Conservation (phyloP, 164 flowering plant genomes). For the Berberis vulgaris region DNA sequence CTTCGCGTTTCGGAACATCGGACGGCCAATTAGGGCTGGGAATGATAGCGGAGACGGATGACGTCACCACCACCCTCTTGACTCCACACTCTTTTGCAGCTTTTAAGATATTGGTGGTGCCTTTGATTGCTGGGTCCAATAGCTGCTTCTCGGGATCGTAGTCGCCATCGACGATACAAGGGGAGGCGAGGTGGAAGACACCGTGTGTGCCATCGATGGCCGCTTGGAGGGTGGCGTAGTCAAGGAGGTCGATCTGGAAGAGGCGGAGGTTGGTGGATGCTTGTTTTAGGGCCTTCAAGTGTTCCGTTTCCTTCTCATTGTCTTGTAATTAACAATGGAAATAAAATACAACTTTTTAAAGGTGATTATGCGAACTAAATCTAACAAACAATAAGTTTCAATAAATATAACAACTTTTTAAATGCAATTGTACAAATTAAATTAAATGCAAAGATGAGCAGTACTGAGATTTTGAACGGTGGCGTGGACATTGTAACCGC, state of each 20-base stretch:
- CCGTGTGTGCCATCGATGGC: slow-evolving; percentile 62
- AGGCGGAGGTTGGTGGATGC: slow-evolving; percentile 60
- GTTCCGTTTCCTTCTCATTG: slow-evolving; percentile 77
- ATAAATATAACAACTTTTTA: too few relatives aligned
- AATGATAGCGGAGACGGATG: slow-evolving; percentile 62
- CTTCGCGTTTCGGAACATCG: slow-evolving; percentile 50
- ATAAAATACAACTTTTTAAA: neutral
- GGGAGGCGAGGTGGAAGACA: slow-evolving; percentile 91
- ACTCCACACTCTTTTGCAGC: slow-evolving; percentile 71
- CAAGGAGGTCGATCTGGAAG: slow-evolving; percentile 72
- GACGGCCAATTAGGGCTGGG: slow-evolving; percentile 76
- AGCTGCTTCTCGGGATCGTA: slow-evolving; percentile 65
- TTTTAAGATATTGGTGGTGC: slow-evolving; percentile 61
- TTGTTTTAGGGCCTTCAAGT: slow-evolving; percentile 56
- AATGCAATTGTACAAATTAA: too few relatives aligned
- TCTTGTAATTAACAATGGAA: slow-evolving; percentile 17
- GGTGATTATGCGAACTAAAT: too few relatives aligned
- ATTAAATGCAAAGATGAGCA: too few relatives aligned
- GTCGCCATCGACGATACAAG: slow-evolving; percentile 63
- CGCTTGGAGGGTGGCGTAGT: slow-evolving; percentile 56
- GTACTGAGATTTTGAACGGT: slow-evolving; percentile 24
- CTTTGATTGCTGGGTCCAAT: slow-evolving; percentile 72
- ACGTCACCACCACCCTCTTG: slow-evolving; percentile 79
- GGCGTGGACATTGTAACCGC: slow-evolving; percentile 26
- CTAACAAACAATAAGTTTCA: too few relatives aligned